Conservation (phyloP, 1,139 yeast genomes). For the Hansenula sp. region DNA sequence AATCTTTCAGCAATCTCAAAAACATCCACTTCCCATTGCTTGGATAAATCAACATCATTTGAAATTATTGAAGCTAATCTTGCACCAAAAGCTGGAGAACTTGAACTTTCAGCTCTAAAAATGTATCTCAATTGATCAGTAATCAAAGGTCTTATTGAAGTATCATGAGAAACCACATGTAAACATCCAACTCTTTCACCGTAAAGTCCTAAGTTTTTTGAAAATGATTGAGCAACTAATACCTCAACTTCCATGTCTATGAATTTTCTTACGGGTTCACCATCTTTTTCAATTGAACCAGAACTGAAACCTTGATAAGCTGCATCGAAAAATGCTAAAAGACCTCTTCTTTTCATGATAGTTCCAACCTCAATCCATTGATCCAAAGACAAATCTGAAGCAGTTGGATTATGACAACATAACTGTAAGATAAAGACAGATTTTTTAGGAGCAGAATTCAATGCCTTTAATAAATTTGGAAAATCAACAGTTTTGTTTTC, state of each 20-base stretch:
- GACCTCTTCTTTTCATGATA: conserved; percentile 47
- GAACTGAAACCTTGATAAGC: conserved; percentile 94
- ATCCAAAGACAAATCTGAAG: conserved; percentile 72
- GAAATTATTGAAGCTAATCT: conserved; percentile 47
- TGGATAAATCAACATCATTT: conserved; percentile 34
- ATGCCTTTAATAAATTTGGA: conserved; percentile 38
- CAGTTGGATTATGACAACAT: conserved; percentile 95
- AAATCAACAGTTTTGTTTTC: conserved; percentile 43
- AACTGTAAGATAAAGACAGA: conserved; percentile 72
- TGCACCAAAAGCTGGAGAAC: conserved; percentile 52
- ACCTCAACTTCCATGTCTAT: conserved; percentile 25
- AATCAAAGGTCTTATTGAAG: conserved; percentile 28
- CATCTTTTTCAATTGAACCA: conserved; percentile 52
- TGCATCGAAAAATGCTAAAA: conserved; percentile 77
- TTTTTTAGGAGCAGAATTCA: conserved; percentile 37
- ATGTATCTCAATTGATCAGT: conserved; percentile 50
- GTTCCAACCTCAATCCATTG: conserved; percentile 73
- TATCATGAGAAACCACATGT: conserved; percentile 39
- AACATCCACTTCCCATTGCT: conserved; percentile 43
- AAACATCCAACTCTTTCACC: conserved; percentile 93
- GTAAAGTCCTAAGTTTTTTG: conserved; percentile 92
- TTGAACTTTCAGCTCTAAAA: conserved; percentile 49
- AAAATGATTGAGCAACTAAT: conserved; percentile 64
- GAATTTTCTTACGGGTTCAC: conserved; percentile 37
- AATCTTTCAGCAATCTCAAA: conserved; percentile 43